Base-by-base conservation (phyloP, 768 basidiomycete species). In the Tulasnella calospora region DNA sequence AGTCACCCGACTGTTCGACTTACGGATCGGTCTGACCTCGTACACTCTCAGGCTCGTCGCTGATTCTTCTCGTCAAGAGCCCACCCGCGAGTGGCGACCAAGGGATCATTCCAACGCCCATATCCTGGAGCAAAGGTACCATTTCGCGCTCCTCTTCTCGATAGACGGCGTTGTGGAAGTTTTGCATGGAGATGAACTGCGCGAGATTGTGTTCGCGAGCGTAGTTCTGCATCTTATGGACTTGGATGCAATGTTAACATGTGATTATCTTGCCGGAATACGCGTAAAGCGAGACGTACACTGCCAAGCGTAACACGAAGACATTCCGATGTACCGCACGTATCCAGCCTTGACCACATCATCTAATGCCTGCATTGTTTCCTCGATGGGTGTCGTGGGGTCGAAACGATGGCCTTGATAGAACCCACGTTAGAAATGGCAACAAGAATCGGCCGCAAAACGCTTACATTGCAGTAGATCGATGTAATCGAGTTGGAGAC, bases 331-430 rank as follows among this genome's bases (percentile, higher is more conserved):
- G 81, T 87, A 88, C n/a, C 87, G 84, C 44, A 86, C 88, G 55
- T 87, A 85, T 4, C 88, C 88, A 10, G 85, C 85, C 79, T 87
- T 84, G 21, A 75, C 74, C 13, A 75, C 74, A n/a, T 23, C 74
- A 47, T 84, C 67, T 13, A 88, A 83, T 33, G 88, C 87, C 83
- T 86, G 84, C 87, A 88, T 88, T 81, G 84, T 85, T 80, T 86
- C 86, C 74, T 85, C 85, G 71, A 86, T 84, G 3, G 87, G 61
- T 5, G 61, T 87, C 7, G 86, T 82, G 12, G 80, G 74, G 80
- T 87, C 87, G 79, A 86, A 86, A 21, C 83, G 82, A 73, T 83
- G 75, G 81, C 79, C 83, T 79, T 81, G 40, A n/a, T 36, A 51
- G 73, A 44, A 57, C 21, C 33, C 41, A 55, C 33, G 67, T 74